phyloP scores from a whole-genome alignment of 345 rosid genomes.

The Noccaea caerulescens region DNA sequence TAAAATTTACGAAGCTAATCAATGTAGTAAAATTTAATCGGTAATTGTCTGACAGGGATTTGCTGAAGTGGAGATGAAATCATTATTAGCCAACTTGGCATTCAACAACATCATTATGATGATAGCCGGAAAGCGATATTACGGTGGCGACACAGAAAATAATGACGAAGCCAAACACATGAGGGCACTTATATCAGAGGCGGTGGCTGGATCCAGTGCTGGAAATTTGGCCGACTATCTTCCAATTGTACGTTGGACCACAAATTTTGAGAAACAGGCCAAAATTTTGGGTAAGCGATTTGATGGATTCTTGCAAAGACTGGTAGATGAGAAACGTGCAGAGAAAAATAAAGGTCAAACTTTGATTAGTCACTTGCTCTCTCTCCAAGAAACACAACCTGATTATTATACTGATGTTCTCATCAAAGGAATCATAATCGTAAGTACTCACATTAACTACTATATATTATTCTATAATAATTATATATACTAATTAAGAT shows the following conservation, averaged over 20 bases:
- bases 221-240: slow-evolving; percentile 27
- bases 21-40: no score
- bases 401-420: slow-evolving; percentile 50
- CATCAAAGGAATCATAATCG: slow-evolving; percentile 55
- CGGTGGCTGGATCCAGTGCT: neutral
- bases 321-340: slow-evolving; percentile 52
- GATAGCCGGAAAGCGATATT: slow-evolving; percentile 26
- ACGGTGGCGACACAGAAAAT: slow-evolving; percentile 4
- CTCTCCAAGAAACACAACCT: slow-evolving; percentile 56
- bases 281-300: neutral
- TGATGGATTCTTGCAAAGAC: slow-evolving; percentile 41
- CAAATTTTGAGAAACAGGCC: neutral
- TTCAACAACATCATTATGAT: slow-evolving; percentile 29
- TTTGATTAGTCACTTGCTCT: slow-evolving; percentile 57
- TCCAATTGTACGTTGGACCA: slow-evolving; percentile 14
- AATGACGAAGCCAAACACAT: slow-evolving; percentile 8
- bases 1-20: no score
- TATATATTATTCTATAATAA: no score
- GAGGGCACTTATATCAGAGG: slow-evolving; percentile 7
- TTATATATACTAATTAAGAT: no score
- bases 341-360: slow-evolving; percentile 39
- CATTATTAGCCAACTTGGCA: slow-evolving; percentile 7
- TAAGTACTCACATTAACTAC: slow-evolving; percentile 7
- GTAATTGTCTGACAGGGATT: neutral
- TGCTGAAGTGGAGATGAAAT: slow-evolving; percentile 27